These are phyloP conservation scores for Aspergillus awamori DNA, from an alignment of 2,329 filamentous ascomycete species.

Conservation along the genomic window DNA sequence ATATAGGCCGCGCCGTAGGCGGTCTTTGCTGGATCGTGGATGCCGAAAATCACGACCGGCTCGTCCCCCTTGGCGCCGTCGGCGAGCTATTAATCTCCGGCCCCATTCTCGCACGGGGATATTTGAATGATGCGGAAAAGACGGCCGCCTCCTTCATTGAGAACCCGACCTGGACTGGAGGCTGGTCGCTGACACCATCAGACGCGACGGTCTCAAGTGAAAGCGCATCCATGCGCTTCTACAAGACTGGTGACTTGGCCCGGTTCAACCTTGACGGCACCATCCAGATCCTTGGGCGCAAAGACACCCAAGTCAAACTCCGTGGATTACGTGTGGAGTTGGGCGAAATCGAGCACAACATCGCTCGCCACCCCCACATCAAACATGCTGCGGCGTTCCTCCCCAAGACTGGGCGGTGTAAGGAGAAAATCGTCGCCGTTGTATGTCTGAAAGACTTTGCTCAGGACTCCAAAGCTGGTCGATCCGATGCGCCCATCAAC, in stretches of 20 bases:
- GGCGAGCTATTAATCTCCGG: conserved; percentile 17
- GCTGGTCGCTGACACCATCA: neutral
- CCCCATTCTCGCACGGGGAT: conserved; percentile 10
- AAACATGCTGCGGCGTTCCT: neutral
- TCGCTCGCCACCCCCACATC: neutral
- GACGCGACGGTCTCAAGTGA: neutral
- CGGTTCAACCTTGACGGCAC: conserved; percentile 1
- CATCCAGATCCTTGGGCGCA: conserved; percentile 7
- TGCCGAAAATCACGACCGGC: conserved; percentile 8
- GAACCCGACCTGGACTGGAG: neutral
- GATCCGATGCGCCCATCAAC: neutral
- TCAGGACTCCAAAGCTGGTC: neutral
- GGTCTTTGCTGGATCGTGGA: conserved; percentile 12
- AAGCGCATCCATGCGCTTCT: neutral
- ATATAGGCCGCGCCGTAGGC: conserved; percentile 8
- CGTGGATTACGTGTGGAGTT: conserved; percentile 13
- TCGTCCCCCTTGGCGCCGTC: conserved; percentile 15
- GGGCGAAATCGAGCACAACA: conserved; percentile 10
- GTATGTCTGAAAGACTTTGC: neutral
- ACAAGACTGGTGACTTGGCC: conserved; percentile 11
- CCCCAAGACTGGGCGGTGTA: neutral
- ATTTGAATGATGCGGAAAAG: neutral
- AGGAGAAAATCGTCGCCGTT: neutral
- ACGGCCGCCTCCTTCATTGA: neutral
- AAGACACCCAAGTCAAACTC: conserved; percentile 13